Conservation (phyloP, 2,329 filamentous ascomycete genomes). For the Aureobasidium sp. region DNA sequence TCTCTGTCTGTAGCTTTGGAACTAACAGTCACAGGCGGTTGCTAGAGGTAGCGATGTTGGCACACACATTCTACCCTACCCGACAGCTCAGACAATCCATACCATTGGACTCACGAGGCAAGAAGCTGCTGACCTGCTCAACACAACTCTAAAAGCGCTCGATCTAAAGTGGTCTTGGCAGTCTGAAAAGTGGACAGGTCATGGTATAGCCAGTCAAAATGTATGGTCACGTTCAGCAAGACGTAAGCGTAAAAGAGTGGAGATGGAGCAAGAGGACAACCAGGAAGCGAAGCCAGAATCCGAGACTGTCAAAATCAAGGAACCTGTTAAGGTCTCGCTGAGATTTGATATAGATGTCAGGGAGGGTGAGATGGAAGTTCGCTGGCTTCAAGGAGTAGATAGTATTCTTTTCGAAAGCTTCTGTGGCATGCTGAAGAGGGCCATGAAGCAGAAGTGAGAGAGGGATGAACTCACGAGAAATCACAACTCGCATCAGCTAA, state of each 20-base stretch:
- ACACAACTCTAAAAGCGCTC: conserved; percentile 42
- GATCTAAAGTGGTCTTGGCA: conserved; percentile 75
- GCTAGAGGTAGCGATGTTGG: conserved; percentile 34
- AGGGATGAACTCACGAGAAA: not conserved
- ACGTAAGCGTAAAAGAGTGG: conserved; percentile 54
- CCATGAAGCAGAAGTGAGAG: conserved; percentile 15
- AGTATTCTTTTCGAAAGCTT: conserved; percentile 86
- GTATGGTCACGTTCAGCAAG: conserved; percentile 84
- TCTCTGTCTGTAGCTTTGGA: not conserved
- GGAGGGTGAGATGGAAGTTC: conserved; percentile 48
- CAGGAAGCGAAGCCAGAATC: not conserved
- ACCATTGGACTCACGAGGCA: conserved; percentile 2
- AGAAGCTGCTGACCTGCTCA: conserved; percentile 14
- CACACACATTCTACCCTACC: conserved; percentile 41
- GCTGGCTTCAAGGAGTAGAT: conserved; percentile 83
- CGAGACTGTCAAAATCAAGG: not conserved
- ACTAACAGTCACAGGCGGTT: conserved; percentile 25
- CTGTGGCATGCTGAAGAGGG: conserved; percentile 76
- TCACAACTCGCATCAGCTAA: not conserved
- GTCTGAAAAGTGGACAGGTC: conserved; percentile 55
- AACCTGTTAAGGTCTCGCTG: conserved; percentile 31
- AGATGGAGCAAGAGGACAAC: conserved; percentile 7
- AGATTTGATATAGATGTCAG: conserved; percentile 45
- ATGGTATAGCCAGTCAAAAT: conserved; percentile 72
- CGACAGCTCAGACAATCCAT: conserved; percentile 56